Base-by-base conservation (phyloP, 2,329 filamentous ascomycete genomes). In the Neofusicoccum ribis region DNA sequence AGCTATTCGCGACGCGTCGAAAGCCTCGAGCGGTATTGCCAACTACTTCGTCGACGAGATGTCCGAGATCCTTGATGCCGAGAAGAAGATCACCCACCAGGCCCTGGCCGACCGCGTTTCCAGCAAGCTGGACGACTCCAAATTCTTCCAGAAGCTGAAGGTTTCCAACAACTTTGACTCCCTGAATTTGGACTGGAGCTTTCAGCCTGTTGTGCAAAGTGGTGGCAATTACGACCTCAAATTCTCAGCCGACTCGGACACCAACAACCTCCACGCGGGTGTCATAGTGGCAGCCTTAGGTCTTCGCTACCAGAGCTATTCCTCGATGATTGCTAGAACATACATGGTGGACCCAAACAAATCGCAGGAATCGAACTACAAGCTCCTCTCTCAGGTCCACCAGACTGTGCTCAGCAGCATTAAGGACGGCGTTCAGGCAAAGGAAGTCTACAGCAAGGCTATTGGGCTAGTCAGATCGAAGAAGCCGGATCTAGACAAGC, bases 11-110 rank as follows among this genome's bases (percentile, higher is more conserved):
- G 96, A 94, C 70, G 93, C 94, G 4, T 95, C 95, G 64, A 91
- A 95, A 75, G 94, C 95, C 52, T 97, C 93, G 71, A 94, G 96
- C 69, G 93, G 93, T 66, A 83, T 98, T 67, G 92, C 92, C 59
- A 92, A 94, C 66, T 99, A 95, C 79, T 98, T 98, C 77, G 89
- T 99, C 69, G 95, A 99, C 75, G 93, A 97, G 77, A 98, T 99
- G 93, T 97, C 94, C 59, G 90, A 91, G 71, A 90, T 98, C 61
- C 87, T 99, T 67, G 95, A 99, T 74, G 90, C 93, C 70, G 96
- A 98, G 78, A 97, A 97, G 83, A 97, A 97, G 76, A 92, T 98
- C 75, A 95, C 93, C 68, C 95, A 99, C 79, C 91, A 89, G 69
- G 85, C 86, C 2, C 85, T 99, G 7, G 89, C 91, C n/a, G 88